Base-by-base conservation (phyloP, 2,329 filamentous ascomycete genomes). In the Coniella vitis region DNA sequence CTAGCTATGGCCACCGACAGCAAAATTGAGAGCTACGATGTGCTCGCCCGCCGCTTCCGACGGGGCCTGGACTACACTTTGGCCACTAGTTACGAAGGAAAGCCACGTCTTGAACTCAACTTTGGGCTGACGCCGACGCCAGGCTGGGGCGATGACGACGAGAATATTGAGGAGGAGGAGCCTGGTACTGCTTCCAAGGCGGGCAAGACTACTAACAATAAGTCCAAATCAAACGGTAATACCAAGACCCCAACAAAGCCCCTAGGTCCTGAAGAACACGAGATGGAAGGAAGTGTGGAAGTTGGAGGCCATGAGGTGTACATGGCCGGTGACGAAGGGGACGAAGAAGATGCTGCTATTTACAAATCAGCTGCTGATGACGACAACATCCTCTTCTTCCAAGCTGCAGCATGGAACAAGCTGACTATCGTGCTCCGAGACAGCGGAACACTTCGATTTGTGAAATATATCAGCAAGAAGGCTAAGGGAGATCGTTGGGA, bases 401-500 rank as follows among this genome's bases (percentile, higher is more conserved):
- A 81, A 64, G 73, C 74, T 8, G 74, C 78, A 1, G 65, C 77
- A 14, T 98, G 93, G 93, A 97, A 97, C 66, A 88, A 86, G 55
- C 75, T 98, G 71, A 90, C 85, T 55, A 81, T 98, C 56, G 93
- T 97, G 29, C 71, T 97, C 57, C 79, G 93, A 50, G 93, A 98
- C 63, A 82, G 80, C 57, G 90, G 88, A 13, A 85, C 86, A 13
- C 73, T 98, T 62, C 84, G 88, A 64, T 98, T 98, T 63, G 90
- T 97, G 61, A 98, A 97, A 73, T 98, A 97, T 65, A 86, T 98
- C 19, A 94, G 86, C 66, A 75, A 75, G 52, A 79, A 76, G 44
- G 93, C 93, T 7, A 80, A 80, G 61, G 93, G 93, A 1, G 93
- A 97, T 68, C 77, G 93, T 38, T 97, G 90, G 89, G 93, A 98